Percentiles rank a stretch among this genome's conserved stretches.
Evolutionary conservation across 495 filamentous ascomycete genomes (phyloP).

Genomic region (Monascus purpureus): DNA sequence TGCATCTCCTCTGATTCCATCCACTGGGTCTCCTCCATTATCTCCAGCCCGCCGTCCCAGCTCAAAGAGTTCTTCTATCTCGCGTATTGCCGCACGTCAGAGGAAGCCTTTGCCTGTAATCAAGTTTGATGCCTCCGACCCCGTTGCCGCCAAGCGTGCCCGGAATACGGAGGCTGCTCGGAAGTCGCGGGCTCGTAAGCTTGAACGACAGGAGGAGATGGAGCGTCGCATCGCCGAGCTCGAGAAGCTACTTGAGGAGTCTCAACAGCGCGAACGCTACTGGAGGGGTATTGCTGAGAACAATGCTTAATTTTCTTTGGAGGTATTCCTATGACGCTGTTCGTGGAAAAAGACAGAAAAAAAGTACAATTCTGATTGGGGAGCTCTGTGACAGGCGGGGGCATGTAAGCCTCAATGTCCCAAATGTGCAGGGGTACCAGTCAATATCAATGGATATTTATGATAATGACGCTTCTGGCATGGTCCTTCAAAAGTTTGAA

Average conservation of each 20-base stretch:
- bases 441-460: slow-evolving; percentile 13
- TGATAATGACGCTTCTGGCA: slow-evolving; percentile 10
- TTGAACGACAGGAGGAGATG: slow-evolving; percentile 51
- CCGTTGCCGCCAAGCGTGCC: slow-evolving; percentile 77
- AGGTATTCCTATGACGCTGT: no score
- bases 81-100: slow-evolving; percentile 56
- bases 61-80: slow-evolving; percentile 48
- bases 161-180: slow-evolving; percentile 92
- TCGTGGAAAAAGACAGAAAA: slow-evolving; percentile 7
- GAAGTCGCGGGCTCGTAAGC: slow-evolving; percentile 79
- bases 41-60: slow-evolving; percentile 31
- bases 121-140: slow-evolving; percentile 41
- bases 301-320: slow-evolving; percentile 18
- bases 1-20: slow-evolving; percentile 20
- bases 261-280: slow-evolving; percentile 42
- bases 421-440: slow-evolving; percentile 13
- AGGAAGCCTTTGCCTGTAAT: slow-evolving; percentile 75
- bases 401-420: slow-evolving; percentile 18
- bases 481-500: slow-evolving; percentile 20
- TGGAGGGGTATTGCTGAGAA: slow-evolving; percentile 43
- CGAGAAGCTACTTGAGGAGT: slow-evolving; percentile 25
- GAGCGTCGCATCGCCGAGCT: slow-evolving; percentile 37
- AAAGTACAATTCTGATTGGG: slow-evolving; percentile 9
- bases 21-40: slow-evolving; percentile 11
- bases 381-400: slow-evolving; percentile 19